Evolutionary conservation across 257 asterid species (phyloP).

Genomic region (Solanum chiquidenum): DNA sequence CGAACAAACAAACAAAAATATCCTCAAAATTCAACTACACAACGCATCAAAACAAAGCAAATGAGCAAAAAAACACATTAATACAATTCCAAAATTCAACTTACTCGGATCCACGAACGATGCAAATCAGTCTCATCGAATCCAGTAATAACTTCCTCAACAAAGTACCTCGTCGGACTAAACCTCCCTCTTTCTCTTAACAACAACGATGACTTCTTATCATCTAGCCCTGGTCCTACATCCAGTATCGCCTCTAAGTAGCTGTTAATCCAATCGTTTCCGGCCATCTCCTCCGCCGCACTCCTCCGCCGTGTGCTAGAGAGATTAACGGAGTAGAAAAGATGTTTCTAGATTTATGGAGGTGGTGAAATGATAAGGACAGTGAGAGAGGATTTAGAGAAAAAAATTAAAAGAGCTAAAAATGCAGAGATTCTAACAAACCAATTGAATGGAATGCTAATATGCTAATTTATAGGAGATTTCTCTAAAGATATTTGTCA

Average conservation of each 20-base stretch:
- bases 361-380: constrained; percentile 5
- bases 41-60: background rate
- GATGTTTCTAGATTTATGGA: background rate
- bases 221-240: constrained; percentile 77
- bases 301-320: background rate
- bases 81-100: constrained; percentile 4
- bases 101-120: constrained; percentile 85
- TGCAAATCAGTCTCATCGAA: constrained; percentile 96
- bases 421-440: background rate
- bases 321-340: background rate
- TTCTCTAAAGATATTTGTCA: background rate
- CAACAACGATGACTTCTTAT: constrained; percentile 63
- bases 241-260: constrained; percentile 90
- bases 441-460: background rate
- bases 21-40: background rate
- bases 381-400: background rate
- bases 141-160: constrained; percentile 85
- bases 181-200: constrained; percentile 91
- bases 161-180: constrained; percentile 85
- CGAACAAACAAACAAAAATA: background rate
- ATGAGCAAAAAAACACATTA: background rate
- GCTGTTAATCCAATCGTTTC: constrained; percentile 94
- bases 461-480: background rate
- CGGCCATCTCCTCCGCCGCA: constrained; percentile 54
- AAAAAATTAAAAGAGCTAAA: background rate